Conservation (phyloP, 225 moss, liverwort and hornwort species). For the Pseudisothecium myosuroides region DNA sequence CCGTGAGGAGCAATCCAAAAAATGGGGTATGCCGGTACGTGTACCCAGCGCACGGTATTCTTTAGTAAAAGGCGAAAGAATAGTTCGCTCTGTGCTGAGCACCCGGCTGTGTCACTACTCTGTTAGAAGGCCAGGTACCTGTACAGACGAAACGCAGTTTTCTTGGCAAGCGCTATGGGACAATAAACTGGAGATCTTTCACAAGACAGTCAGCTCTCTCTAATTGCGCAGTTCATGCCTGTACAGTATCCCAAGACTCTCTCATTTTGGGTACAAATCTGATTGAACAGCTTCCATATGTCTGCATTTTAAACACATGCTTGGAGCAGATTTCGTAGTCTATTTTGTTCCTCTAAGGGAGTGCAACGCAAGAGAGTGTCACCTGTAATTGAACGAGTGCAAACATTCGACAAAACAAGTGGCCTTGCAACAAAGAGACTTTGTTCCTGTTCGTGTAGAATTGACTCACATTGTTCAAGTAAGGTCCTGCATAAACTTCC, state of each 20-base stretch:
- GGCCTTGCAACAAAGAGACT: not conserved
- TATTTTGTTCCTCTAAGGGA: too few species aligned
- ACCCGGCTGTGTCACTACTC: accelerated
- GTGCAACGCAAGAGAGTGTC: not conserved
- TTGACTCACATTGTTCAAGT: too few species aligned
- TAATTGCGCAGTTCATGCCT: not conserved
- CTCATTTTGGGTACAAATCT: not conserved
- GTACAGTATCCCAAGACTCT: not conserved
- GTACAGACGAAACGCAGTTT: not conserved
- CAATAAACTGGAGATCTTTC: not conserved
- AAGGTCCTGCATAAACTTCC: not conserved
- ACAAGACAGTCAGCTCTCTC: too few species aligned
- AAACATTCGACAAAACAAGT: not conserved
- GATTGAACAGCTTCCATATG: not conserved
- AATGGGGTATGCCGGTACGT: not conserved
- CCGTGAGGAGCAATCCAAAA: constrained; percentile 9
- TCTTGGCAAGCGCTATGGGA: not conserved
- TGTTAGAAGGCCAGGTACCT: not conserved
- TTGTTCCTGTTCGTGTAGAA: too few species aligned
- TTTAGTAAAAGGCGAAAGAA: constrained; percentile 63
- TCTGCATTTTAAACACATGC: not conserved
- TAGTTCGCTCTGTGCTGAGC: constrained; percentile 35
- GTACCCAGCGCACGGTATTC: constrained; percentile 42
- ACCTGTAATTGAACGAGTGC: not conserved
- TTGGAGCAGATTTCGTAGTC: too few species aligned